Evolutionary conservation across 805 yeast genomes (phyloP).

Genomic region (Candida sithepensis): DNA sequence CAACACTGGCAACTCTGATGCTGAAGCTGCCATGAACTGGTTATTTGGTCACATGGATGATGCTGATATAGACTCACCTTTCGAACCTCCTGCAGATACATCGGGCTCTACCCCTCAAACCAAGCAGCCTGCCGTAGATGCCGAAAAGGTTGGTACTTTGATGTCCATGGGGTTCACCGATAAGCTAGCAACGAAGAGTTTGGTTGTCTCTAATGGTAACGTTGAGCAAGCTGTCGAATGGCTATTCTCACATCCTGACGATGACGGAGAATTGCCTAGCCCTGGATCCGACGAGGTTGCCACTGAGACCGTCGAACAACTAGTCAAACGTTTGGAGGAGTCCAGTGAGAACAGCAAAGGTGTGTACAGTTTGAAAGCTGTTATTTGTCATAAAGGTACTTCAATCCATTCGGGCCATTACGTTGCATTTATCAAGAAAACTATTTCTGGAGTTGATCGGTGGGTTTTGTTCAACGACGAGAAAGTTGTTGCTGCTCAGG

Average conservation of each 20-base stretch:
- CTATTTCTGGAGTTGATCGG: slow-evolving; percentile 34
- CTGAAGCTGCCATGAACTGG: slow-evolving; percentile 87
- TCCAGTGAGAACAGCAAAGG: slow-evolving; percentile 1
- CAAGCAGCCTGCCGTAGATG: slow-evolving; percentile 21
- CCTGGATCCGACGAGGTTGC: slow-evolving; percentile 11
- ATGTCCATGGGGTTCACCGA: slow-evolving; percentile 75
- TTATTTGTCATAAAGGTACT: slow-evolving; percentile 84
- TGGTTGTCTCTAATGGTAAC: slow-evolving; percentile 54
- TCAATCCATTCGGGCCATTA: slow-evolving; percentile 92
- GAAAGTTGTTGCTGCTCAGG: slow-evolving; percentile 64
- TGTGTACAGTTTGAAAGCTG: slow-evolving; percentile 51
- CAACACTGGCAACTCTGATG: slow-evolving; percentile 60
- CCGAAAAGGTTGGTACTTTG: slow-evolving; percentile 42
- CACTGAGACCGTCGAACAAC: slow-evolving; percentile 6
- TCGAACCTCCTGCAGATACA: slow-evolving; percentile 30
- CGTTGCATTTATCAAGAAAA: slow-evolving; percentile 65
- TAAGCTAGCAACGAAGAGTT: slow-evolving; percentile 68
- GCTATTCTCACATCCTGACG: slow-evolving; percentile 82
- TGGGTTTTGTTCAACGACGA: slow-evolving; percentile 91
- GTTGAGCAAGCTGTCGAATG: slow-evolving; percentile 83
- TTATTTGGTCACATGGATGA: slow-evolving; percentile 87
- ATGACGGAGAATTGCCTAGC: slow-evolving; percentile 52
- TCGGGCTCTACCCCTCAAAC: slow-evolving; percentile 1
- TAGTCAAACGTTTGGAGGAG: slow-evolving; percentile 10
- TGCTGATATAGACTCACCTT: slow-evolving; percentile 65